Base-by-base conservation (phyloP, 495 filamentous ascomycete species). In the Hyaloscypha bicolor region DNA sequence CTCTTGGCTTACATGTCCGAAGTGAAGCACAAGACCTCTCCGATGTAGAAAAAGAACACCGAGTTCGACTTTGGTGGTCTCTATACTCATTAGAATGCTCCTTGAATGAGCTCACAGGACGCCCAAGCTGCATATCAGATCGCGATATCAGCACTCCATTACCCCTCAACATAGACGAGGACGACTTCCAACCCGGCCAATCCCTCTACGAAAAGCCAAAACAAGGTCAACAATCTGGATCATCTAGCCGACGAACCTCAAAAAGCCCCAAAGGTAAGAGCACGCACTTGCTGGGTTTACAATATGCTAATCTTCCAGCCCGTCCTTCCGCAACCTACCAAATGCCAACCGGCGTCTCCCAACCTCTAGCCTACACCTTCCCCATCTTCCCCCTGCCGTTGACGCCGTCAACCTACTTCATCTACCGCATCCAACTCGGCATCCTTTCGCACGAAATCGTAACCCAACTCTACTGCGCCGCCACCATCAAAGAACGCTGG, bases 1-100 rank as follows among this genome's bases (percentile, higher is more conserved):
- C 82, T 11, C 78, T 90, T n/a, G 87, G 87, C 6, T 71, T 91
- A 45, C 85, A 90, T 72, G 73, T 89, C 39, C 82, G 81, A 48
- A 88, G 86, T 67, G 77, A 84, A 8, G 83, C 80, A 25, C 69
- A 72, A 5, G 76, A 77, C 25, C 78, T 85, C 14, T 75, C 79
- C 21, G 79, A 85, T 63, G 76, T 75, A 22, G 82, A 86, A 32
- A 86, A 83, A 62, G 86, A 88, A 64, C 79, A 83, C 33, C 79
- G 86, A 48, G 81, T 84, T 58, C 83, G 85, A 4, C 79, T 88
- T 25, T 90, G 87, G 87, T 88, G 85, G 80, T 80, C 87, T 9
- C 62, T 90, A 19, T 85, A 85, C 65, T 82, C 80, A 6, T 65
- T 90, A 22, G 88, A 90, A 42, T 81, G 84, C 59, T 77, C 83